Conservation (phyloP, 805 yeast species). For the Candida sonorensis region DNA sequence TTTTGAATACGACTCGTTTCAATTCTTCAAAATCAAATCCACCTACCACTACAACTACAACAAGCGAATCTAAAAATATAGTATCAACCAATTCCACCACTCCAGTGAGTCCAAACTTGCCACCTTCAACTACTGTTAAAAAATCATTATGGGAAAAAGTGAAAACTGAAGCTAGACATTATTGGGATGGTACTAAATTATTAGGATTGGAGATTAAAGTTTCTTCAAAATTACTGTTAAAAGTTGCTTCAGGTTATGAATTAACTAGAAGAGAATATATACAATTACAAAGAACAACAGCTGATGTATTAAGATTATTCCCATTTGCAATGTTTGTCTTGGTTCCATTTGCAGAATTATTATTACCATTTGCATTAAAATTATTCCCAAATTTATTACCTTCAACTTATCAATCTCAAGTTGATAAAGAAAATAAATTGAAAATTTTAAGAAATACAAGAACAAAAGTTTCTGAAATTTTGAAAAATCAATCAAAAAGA, state of each 20-base stretch:
- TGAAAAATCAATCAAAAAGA: constrained; percentile 67
- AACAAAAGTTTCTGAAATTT: constrained; percentile 49
- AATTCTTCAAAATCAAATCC: no score
- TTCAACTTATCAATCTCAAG: constrained; percentile 73
- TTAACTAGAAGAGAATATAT: constrained; percentile 83
- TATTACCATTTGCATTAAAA: constrained; percentile 82
- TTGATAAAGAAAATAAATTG: constrained; percentile 49
- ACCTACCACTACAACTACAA: no score
- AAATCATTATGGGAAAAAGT: constrained; percentile 72
- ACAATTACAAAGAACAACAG: constrained; percentile 81
- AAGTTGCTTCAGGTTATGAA: constrained; percentile 84
- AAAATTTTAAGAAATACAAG: constrained; percentile 53
- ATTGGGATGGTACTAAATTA: constrained; percentile 91
- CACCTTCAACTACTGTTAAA: constrained; percentile 26
- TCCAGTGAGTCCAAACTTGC: no score
- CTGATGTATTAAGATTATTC: constrained; percentile 77
- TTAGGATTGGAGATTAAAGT: constrained; percentile 84
- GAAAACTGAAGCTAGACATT: constrained; percentile 83
- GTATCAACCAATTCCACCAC: no score
- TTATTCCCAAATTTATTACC: constrained; percentile 90
- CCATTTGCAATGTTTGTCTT: constrained; percentile 88
- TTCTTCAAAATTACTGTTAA: constrained; percentile 71
- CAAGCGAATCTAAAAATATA: no score
- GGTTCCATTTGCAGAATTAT: constrained; percentile 91
- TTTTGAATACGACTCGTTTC: no score